Base-by-base conservation (phyloP, 1,284 basidiomycete genomes). In the Melanopsichium pennsylvanicum region DNA sequence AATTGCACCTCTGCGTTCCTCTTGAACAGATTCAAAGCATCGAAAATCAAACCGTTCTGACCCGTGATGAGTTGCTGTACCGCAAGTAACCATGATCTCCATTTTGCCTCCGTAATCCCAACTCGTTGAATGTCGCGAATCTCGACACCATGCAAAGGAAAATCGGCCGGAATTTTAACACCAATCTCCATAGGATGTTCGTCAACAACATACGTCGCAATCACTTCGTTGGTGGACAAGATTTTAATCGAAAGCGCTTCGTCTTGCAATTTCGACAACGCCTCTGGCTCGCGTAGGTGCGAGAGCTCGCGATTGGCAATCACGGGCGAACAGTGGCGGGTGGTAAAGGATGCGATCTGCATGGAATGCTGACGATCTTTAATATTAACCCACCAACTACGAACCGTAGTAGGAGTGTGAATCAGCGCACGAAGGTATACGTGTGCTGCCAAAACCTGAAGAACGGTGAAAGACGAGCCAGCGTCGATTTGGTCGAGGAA, bases 141-240 rank as follows among this genome's bases (percentile, higher is more conserved):
- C 78, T 96, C 93, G 29, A 97, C 90, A 29, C 86, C 86, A 71
- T 90, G 90, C 34, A 99, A 83, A 0, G 96, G 96, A 87, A 92
- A 98, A 77, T 97, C 94, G 5, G 83, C 79, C 1, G 96, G 96
- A 26, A 98, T 87, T 70, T 89, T 87, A 64, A 98, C 84, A 18
- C 87, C 89, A 52, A 99, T 89, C 83, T 98, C 95, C 77, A 99
- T 87, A 35, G 89, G 87, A 78, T 97, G 91, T 64, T 99, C 96
- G 81, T 99, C 96, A 1, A 99, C 89, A 8, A 87, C 85, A 78
- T 97, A 99, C 18, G 79, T 81, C 1, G 84, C 84, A 13, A 83
- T 83, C 5, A 84, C 83, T 67, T 84, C 22, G 54, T 77, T 77
- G 85, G 85, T 22, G 93, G 89, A 78, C 89, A 93, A 49, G 9